Evolutionary conservation across 2,329 filamentous ascomycete species (phyloP), one percentile per base, ranked within the genome.

Genomic region (Penicillium capsulatum): DNA sequence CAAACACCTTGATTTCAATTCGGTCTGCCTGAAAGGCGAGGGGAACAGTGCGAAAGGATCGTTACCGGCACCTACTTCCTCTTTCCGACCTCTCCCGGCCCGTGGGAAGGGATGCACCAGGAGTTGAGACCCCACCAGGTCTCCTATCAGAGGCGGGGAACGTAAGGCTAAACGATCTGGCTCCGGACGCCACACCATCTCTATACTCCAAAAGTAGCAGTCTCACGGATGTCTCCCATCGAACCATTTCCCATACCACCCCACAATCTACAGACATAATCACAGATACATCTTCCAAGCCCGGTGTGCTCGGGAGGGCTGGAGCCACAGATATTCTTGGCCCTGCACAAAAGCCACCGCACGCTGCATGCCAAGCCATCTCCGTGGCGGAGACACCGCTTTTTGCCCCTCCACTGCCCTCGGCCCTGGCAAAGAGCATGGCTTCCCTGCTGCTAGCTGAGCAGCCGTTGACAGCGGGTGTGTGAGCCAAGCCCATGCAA

Each of bases 381-480:
- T 40, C 38, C 31, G 34, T 43, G 44, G 42, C 44, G 42, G 33
- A 50, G 48, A 50, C 50, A 53, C 51, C 51, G 51, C 51, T 34
- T 40, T 54, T 54, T 48, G 16, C 31, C 42, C 38, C 42, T 44
- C 42, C 42, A 40, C 31, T 14, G 17, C 9, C 19, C 19, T 22
- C 9, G 9, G 19, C 19, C 19, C 5, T 22, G 5, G 5, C 19
- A 22, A 9, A 22, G 19, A 5, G 9, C 19, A 22, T 22, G 5
- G 19, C 9, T 22, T 9, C 5, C 5, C 5, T 22, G 39, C 31
- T 14, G 17, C 17, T 24, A 22, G 33, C 17, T 34, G 27, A 32
- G 7, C 26, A 7, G 34, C 31, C 16, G 20, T 27, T 40, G 17
- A 34, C 20, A 38, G 22, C 17, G 31, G 38, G 31, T 28, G 31